Percentiles rank a stretch among this genome's conserved stretches.
These are phyloP conservation scores for Diaporthe vaccinii DNA, from an alignment of 2,329 filamentous ascomycete genomes.

Conservation along the genomic window DNA sequence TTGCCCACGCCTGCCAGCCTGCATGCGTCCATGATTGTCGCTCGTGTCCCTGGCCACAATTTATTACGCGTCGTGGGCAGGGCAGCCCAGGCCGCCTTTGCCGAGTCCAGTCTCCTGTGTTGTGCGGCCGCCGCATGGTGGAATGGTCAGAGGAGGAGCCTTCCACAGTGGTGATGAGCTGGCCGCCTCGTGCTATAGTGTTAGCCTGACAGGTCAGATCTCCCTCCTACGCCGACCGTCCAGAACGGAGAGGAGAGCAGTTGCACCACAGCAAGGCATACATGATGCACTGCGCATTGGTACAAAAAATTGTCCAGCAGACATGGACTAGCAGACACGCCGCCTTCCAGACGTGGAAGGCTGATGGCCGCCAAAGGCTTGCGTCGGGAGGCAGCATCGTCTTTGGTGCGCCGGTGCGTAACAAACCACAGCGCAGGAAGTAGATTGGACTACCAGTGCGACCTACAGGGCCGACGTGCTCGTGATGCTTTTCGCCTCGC, in stretches of 20 bases:
- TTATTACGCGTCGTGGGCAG: slow-evolving; percentile 35
- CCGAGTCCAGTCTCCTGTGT: slow-evolving; percentile 17
- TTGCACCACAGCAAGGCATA: slow-evolving; percentile 18
- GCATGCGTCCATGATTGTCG: slow-evolving; percentile 34
- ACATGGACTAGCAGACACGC: neutral
- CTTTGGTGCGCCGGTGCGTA: neutral
- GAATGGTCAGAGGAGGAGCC: slow-evolving; percentile 1
- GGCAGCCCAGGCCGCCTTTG: slow-evolving; percentile 29
- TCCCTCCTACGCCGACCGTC: neutral
- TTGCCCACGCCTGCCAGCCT: slow-evolving; percentile 23
- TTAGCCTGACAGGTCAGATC: slow-evolving; percentile 27
- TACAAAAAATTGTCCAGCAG: neutral
- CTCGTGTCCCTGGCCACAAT: slow-evolving; percentile 35
- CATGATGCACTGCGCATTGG: neutral
- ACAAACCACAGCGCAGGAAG: neutral
- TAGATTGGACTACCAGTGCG: neutral
- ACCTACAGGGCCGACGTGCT: neutral
- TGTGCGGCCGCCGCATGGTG: slow-evolving; percentile 20
- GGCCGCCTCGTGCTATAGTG: slow-evolving; percentile 6
- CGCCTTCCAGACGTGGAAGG: slow-evolving; percentile 9
- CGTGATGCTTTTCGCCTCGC: slow-evolving; percentile 27
- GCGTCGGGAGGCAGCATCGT: slow-evolving; percentile 12
- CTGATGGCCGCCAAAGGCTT: neutral
- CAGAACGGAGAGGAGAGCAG: neutral
- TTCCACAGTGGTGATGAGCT: slow-evolving; percentile 19